A percentile compares a stretch with the other conserved stretches of the same genome.
Conservation (phyloP, 139 green algal species). For the Raphidocelis subcapitata region DNA sequence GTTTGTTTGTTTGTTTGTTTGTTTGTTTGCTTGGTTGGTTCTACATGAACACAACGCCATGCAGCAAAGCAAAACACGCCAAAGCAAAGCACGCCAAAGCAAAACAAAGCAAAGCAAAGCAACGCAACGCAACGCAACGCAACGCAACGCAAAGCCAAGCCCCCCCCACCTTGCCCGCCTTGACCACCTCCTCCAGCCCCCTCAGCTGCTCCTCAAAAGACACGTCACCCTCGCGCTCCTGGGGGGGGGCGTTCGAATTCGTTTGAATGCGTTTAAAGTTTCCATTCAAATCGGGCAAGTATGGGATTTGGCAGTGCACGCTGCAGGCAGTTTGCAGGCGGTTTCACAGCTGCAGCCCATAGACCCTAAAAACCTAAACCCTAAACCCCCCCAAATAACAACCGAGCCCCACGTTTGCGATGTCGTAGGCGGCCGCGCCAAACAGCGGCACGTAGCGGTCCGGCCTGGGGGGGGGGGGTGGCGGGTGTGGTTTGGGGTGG, state of each 20-base stretch:
- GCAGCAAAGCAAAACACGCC: not conserved
- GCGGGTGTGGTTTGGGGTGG: no score
- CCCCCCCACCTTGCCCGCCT: slow-evolving; percentile 81
- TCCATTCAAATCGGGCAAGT: no score
- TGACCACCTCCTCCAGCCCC: slow-evolving; percentile 76
- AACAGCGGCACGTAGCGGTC: slow-evolving; percentile 87
- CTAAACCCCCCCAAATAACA: no score
- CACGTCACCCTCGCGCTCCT: slow-evolving; percentile 56
- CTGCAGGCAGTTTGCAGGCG: no score
- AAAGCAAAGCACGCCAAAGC: not conserved
- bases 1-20: not conserved
- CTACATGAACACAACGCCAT: not conserved
- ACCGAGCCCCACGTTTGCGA: slow-evolving; percentile 32
- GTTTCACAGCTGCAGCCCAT: no score
- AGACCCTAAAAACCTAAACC: no score
- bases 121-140: not conserved
- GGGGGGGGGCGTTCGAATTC: slow-evolving; percentile 24
- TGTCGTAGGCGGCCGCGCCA: slow-evolving; percentile 68
- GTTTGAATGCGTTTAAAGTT: no score
- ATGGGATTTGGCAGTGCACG: no score
- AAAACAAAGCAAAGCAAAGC: slow-evolving; percentile 1
- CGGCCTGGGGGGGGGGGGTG: slow-evolving; percentile 27
- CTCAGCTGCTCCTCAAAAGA: slow-evolving; percentile 90
- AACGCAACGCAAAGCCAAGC: not conserved
- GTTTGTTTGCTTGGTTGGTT: no score